Conservation (phyloP, 768 basidiomycete genomes). For the Porphyrellus cyaneotinctus region DNA sequence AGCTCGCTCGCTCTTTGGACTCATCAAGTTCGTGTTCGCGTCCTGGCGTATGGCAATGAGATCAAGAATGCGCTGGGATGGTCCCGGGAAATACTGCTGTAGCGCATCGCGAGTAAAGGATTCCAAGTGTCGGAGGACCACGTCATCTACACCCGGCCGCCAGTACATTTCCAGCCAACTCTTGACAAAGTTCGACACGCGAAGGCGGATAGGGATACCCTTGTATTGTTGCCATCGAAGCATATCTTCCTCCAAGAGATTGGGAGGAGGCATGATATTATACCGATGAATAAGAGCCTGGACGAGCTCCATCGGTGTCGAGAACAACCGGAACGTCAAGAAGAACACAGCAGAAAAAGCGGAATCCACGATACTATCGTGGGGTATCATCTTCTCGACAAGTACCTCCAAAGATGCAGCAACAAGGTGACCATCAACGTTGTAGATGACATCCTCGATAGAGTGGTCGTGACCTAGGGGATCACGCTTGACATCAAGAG, state of each 20-base stretch:
- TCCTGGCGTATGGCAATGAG: constrained; percentile 55
- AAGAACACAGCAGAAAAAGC: constrained; percentile 89
- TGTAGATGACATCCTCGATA: constrained; percentile 83
- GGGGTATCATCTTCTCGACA: constrained; percentile 97
- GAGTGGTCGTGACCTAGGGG: constrained; percentile 70
- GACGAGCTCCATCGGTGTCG: constrained; percentile 71
- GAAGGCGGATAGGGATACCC: constrained; percentile 83
- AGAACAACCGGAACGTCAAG: constrained; percentile 91
- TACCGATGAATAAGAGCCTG: constrained; percentile 78
- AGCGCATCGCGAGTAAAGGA: constrained; percentile 63
- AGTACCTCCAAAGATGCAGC: constrained; percentile 86
- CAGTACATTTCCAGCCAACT: constrained; percentile 92
- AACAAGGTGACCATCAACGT: constrained; percentile 83
- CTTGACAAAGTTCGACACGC: constrained; percentile 92
- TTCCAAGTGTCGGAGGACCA: constrained; percentile 52
- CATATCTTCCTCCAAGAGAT: constrained; percentile 54
- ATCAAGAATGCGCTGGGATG: constrained; percentile 71
- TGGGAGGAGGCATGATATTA: constrained; percentile 65
- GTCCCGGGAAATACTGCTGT: constrained; percentile 57
- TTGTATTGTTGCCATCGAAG: constrained; percentile 83
- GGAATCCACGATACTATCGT: constrained; percentile 85
- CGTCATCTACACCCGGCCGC: constrained; percentile 70
- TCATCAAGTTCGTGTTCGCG: constrained; percentile 44
- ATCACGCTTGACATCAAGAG: constrained; percentile 37
- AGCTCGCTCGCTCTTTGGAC: constrained; percentile 58